A percentile compares a stretch with the other conserved stretches of the same genome.
Evolutionary conservation across 306 rosid genomes (phyloP).

Genomic region (Alnus glutinosa): DNA sequence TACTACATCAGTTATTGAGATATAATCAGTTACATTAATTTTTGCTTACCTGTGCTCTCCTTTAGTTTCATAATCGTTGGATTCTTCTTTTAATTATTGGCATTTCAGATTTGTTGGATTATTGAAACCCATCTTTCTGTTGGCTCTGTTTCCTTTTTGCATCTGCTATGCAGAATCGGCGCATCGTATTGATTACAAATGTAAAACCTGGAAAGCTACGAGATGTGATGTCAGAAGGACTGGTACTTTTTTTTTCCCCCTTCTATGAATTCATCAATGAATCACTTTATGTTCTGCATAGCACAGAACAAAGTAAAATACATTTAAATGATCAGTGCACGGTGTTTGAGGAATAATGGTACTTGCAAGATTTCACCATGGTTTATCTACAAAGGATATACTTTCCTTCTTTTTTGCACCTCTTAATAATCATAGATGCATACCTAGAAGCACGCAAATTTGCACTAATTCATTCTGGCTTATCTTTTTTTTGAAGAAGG

Average conservation of each 20-base stretch:
- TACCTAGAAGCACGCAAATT: background rate
- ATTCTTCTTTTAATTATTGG: background rate
- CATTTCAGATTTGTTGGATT: background rate
- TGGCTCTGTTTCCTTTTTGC: slow-evolving; percentile 18
- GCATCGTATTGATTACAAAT: slow-evolving; percentile 78
- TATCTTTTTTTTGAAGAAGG: background rate
- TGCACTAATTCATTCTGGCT: background rate
- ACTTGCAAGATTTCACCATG: background rate
- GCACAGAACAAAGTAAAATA: background rate
- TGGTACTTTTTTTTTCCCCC: slow-evolving; percentile 47
- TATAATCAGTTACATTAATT: slow-evolving; percentile 13
- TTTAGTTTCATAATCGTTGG: background rate
- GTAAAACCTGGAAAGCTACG: slow-evolving; percentile 98
- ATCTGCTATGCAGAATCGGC: slow-evolving; percentile 63
- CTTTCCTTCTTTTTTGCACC: background rate
- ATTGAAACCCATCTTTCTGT: background rate
- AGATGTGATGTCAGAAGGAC: slow-evolving; percentile 91
- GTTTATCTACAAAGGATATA: slow-evolving; percentile 3
- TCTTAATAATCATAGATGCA: background rate
- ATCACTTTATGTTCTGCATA: background rate
- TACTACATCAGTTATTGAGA: slow-evolving; percentile 8
- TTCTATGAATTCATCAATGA: background rate
- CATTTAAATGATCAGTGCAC: background rate
- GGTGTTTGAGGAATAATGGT: background rate
- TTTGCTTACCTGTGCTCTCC: background rate